Evolutionary conservation across 1,284 basidiomycete species (phyloP), one percentile per base, ranked within the genome.

Genomic region (Papiliotrema flavescens): DNA sequence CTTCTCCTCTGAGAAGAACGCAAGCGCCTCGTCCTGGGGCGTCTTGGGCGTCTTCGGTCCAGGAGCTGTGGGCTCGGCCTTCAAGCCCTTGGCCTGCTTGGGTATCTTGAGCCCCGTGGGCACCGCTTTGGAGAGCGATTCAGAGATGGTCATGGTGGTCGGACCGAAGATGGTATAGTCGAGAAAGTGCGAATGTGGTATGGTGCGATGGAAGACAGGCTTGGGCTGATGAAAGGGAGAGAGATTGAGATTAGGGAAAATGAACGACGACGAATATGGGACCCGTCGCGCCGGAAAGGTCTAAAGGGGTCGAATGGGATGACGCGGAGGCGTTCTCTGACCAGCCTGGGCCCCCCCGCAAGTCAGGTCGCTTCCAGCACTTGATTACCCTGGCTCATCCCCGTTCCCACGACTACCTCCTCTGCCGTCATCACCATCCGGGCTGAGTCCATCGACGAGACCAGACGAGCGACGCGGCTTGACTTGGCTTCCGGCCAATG

Each of bases 11-110:
- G 87, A 81, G 69, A 95, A 95, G 79, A 90, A 94, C 43, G 87
- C 86, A 67, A 92, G 84, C 28, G 85, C 90, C 70, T 94, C 90
- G 73, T 94, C 90, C 46, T 91, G 91, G 24, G 90, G 91, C 2
- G 91, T 94, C 79, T 85, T 90, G 28, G 28, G 28, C 34, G 87
- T 88, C 0, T 87, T 77, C n/a, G 15, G 14, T 23, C 34, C 47
- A 22, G 44, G 32, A 5, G 28, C 11, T 5, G 28, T 32, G 6
- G 11, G 28, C 28, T 32, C 28, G 13, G 48, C 32, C 11, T 20
- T 20, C 4, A 5, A 7, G 11, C 23, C 20, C 14, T 47, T 45
- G 15, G 15, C 41, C 8, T 28, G 37, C 20, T 52, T 45, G 17
- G 51, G 51, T 17, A 52, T 20, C 24, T 52, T 45, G 22, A 52